Evolutionary conservation across 192 early-diverging fungal species (phyloP), one percentile per base, ranked within the genome.

Genomic region (Coemansia sp.): DNA sequence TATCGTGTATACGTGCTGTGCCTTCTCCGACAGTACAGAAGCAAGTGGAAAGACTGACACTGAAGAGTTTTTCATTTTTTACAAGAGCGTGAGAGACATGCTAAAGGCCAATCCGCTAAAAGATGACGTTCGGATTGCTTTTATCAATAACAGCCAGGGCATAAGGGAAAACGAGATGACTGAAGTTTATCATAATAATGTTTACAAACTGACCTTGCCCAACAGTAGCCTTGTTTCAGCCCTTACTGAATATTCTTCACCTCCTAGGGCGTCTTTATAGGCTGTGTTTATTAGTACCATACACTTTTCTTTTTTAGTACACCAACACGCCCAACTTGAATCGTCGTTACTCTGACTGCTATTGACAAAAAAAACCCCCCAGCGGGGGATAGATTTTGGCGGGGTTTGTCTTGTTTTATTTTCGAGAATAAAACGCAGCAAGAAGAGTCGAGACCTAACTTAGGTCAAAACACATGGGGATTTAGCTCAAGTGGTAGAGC

Each of bases 401-500:
- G 0, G 67, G 4, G 1, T 61, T 8, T 4, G 48, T 48, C 7
- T 69, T 48, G 0, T 59, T 51, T 21, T 21, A 27, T 27, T 6
- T 17, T 51, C 24, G 1, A 27, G 24, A 27, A 27, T 27, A 27
- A 27, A 27, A 27, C 24, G 1, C 24, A 27, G 24, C 24, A 27
- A 27, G 24, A 27, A 27, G 37, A 39, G 37, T 11, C 1, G 37
- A 39, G 37, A 27, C 24, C 24, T 27, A 1, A 1, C 24, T 27
- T 27, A 27, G 24, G 24, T 27, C 24, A 27, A 27, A 39, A 39
- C 9, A 45, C 21, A 48, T 14, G 70, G 70, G 70, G 70, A 33
- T 66, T 45, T 72, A 72, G 46, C 70, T 72, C 70, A 56, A 62
- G 53, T 65, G 70, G 70, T 41, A 72, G 70, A 72, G 70, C 46